Evolutionary conservation across 345 rosid species (phyloP).

Genomic region (Leavenworthia alabamica): DNA sequence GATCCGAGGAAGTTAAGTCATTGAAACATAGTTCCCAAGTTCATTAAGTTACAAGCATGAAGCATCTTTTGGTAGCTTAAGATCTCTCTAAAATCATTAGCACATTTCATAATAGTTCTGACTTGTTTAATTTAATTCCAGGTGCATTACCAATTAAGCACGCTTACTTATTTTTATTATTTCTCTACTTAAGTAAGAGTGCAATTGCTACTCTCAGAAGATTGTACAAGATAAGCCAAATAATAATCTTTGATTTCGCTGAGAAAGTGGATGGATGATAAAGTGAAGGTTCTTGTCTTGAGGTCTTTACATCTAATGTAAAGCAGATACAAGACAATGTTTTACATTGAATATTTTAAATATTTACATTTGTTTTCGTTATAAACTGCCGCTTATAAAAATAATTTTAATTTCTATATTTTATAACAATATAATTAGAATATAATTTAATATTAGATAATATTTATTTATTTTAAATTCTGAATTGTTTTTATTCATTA

Average conservation of each 20-base stretch:
- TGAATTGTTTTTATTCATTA: too few relatives aligned
- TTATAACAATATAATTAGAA: too few relatives aligned
- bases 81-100: slow-evolving; percentile 6
- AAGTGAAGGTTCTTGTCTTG: slow-evolving; percentile 45
- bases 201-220: background rate
- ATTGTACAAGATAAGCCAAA: background rate
- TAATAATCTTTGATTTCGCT: background rate
- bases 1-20: background rate
- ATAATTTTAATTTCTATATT: too few relatives aligned
- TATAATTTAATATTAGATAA: too few relatives aligned
- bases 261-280: background rate
- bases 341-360: too few relatives aligned
- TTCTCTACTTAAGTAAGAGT: background rate
- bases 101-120: background rate
- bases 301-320: slow-evolving; percentile 58
- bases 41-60: background rate
- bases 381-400: too few relatives aligned
- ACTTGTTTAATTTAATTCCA: background rate
- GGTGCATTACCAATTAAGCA: background rate
- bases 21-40: background rate
- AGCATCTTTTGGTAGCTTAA: slow-evolving; percentile 12
- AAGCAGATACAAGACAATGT: slow-evolving; percentile 42
- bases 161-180: background rate
- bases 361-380: too few relatives aligned
- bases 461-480: too few relatives aligned